Conservation (phyloP, 176 grass and related monocot genomes). For the Bonia amplexicaulis region DNA sequence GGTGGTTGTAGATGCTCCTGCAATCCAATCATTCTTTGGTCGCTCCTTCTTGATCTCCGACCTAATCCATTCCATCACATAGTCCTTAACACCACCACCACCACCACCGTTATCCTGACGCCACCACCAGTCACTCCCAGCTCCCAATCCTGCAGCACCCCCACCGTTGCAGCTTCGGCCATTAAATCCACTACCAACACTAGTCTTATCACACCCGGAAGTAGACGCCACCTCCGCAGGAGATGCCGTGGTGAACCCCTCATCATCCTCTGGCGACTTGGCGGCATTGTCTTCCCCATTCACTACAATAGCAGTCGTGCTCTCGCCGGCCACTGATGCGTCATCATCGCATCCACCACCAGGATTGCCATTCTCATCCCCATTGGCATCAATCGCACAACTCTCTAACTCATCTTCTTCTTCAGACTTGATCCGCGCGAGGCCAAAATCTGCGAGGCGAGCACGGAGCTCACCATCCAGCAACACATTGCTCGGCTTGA, state of each 20-base stretch:
- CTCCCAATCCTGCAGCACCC: constrained; percentile 39
- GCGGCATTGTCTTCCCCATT: constrained; percentile 49
- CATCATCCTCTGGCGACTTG: constrained; percentile 60
- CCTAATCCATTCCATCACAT: constrained; percentile 98
- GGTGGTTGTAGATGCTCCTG: constrained; percentile 22
- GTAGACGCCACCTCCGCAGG: constrained; percentile 53
- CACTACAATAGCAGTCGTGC: constrained; percentile 22
- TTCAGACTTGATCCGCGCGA: constrained; percentile 55
- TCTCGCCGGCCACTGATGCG: constrained; percentile 43
- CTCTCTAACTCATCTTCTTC: constrained; percentile 45
- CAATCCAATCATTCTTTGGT: constrained; percentile 75
- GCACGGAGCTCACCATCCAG: constrained; percentile 65
- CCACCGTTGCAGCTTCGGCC: constrained; percentile 47
- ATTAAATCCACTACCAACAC: constrained; percentile 44
- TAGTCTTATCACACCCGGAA: constrained; percentile 57
- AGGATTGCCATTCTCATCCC: constrained; percentile 25
- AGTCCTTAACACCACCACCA: constrained; percentile 62
- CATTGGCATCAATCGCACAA: constrained; percentile 14
- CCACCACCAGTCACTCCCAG: constrained; percentile 91
- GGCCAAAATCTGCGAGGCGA: constrained; percentile 85
- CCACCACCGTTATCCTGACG: constrained; percentile 59
- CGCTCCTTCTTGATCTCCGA: constrained; percentile 97
- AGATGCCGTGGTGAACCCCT: constrained; percentile 33
- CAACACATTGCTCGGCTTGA: constrained; percentile 96
- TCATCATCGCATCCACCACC: constrained; percentile 54